Percentiles rank a stretch among this genome's conserved stretches.
Evolutionary conservation across 306 rosid species (phyloP).

Genomic region (Ochetophila trinervis): DNA sequence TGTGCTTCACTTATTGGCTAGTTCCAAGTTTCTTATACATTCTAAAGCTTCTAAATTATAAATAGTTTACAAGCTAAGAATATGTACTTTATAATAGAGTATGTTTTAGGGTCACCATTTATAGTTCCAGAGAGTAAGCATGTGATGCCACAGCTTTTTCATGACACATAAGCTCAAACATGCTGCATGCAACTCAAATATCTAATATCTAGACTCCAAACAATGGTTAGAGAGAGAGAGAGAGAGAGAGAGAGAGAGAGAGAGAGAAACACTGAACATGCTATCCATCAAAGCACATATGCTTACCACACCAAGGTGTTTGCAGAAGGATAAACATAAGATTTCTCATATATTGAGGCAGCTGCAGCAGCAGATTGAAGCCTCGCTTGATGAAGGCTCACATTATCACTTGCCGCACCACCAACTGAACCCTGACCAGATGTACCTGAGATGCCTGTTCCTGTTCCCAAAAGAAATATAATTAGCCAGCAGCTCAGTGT

Average conservation of each 20-base stretch:
- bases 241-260: too few relatives aligned
- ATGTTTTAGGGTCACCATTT: not conserved
- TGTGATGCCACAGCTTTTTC: not conserved
- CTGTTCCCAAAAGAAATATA: constrained; percentile 30
- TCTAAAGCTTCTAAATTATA: too few relatives aligned
- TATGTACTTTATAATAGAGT: too few relatives aligned
- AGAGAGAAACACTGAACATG: not conserved
- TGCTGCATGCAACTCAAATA: constrained; percentile 3
- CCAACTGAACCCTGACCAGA: constrained; percentile 51
- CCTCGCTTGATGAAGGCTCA: constrained; percentile 78
- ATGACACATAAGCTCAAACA: not conserved
- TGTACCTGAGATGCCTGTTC: constrained; percentile 47
- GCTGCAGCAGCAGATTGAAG: constrained; percentile 94
- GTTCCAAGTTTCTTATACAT: too few relatives aligned
- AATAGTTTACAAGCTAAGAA: too few relatives aligned
- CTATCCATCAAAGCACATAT: constrained; percentile 15
- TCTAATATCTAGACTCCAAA: not conserved
- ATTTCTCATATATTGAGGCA: constrained; percentile 87
- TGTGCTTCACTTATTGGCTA: too few relatives aligned
- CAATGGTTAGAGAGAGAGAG: not conserved
- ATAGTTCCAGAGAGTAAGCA: not conserved
- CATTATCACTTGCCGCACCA: constrained; percentile 42
- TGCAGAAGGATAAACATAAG: constrained; percentile 59
- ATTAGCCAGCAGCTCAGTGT: constrained; percentile 4
- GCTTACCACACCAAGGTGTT: constrained; percentile 67